A percentile compares a stretch with the other conserved stretches of the same genome.
Evolutionary conservation across 106 monocot genomes (phyloP).

Genomic region (Alisma plantagoaquatica): DNA sequence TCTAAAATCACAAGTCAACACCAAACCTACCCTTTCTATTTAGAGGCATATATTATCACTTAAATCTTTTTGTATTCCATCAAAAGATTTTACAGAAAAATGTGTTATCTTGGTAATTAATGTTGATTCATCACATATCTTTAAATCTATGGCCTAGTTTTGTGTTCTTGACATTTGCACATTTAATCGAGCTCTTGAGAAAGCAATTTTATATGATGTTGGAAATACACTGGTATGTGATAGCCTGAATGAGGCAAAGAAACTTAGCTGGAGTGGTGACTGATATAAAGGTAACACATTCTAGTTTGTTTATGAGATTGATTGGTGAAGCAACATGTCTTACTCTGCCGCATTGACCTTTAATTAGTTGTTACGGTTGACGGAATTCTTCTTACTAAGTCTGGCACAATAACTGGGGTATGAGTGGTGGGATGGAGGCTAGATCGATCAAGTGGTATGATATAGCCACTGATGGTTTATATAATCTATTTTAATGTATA

Average conservation of each 20-base stretch:
- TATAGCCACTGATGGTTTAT: slow-evolving; percentile 61
- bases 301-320: not conserved
- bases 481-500: not conserved
- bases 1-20: too few relatives aligned
- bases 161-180: slow-evolving; percentile 48
- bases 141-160: too few relatives aligned
- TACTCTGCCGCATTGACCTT: too few relatives aligned
- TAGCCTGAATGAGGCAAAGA: slow-evolving; percentile 87
- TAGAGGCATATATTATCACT: too few relatives aligned
- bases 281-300: slow-evolving; percentile 68
- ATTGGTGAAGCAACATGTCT: too few relatives aligned
- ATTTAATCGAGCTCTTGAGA: slow-evolving; percentile 89
- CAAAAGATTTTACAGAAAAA: too few relatives aligned
- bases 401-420: slow-evolving; percentile 98
- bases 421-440: slow-evolving; percentile 97
- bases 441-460: slow-evolving; percentile 98
- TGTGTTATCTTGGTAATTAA: too few relatives aligned
- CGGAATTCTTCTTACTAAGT: slow-evolving; percentile 91
- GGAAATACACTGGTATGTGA: slow-evolving; percentile 97
- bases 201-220: slow-evolving; percentile 91
- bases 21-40: too few relatives aligned
- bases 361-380: slow-evolving; percentile 95
- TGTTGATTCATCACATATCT: too few relatives aligned
- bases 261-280: slow-evolving; percentile 91
- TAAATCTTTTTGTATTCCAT: too few relatives aligned